Percentiles rank a stretch among this genome's conserved stretches.
phyloP scores from a whole-genome alignment of 495 filamentous ascomycete species.

The Lichenothelia convexa region DNA sequence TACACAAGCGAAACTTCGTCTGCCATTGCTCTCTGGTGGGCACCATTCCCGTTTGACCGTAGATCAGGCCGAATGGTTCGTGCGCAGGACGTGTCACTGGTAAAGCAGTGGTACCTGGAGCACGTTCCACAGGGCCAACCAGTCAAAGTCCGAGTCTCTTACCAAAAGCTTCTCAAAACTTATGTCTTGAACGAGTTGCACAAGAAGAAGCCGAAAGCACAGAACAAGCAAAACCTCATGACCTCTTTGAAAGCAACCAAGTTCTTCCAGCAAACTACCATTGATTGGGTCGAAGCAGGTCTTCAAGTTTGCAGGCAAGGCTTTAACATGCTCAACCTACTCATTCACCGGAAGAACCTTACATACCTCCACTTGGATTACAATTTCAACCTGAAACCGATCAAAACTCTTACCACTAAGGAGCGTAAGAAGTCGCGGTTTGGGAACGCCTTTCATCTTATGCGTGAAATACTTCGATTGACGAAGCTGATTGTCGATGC shows the following conservation, averaged over 20 bases:
- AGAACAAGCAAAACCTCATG: conserved; percentile 85
- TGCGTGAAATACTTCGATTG: conserved; percentile 94
- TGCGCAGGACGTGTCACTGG: conserved; percentile 88
- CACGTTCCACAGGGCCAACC: conserved; percentile 85
- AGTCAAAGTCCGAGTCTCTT: conserved; percentile 96
- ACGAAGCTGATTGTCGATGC: conserved; percentile 98
- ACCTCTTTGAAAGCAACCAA: conserved; percentile 85
- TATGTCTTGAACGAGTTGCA: conserved; percentile 95
- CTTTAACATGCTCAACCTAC: conserved; percentile 97
- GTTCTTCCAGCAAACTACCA: conserved; percentile 98
- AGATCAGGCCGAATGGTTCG: conserved; percentile 95
- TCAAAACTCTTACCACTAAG: conserved; percentile 97
- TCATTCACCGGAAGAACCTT: conserved; percentile 97
- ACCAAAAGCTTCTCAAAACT: conserved; percentile 94
- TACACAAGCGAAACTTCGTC: conserved; percentile 80
- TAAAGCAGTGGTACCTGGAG: conserved; percentile 98
- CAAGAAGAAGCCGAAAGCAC: conserved; percentile 81
- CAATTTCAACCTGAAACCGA: conserved; percentile 98
- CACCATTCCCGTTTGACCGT: conserved; percentile 88
- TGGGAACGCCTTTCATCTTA: conserved; percentile 97
- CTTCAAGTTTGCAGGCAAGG: conserved; percentile 96
- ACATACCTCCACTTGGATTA: conserved; percentile 98
- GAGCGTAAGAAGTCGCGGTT: conserved; percentile 99
- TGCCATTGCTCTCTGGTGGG: conserved; percentile 95
- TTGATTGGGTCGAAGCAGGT: conserved; percentile 98